phyloP scores from a whole-genome alignment of 345 rosid species.

The Combretum micranthum region DNA sequence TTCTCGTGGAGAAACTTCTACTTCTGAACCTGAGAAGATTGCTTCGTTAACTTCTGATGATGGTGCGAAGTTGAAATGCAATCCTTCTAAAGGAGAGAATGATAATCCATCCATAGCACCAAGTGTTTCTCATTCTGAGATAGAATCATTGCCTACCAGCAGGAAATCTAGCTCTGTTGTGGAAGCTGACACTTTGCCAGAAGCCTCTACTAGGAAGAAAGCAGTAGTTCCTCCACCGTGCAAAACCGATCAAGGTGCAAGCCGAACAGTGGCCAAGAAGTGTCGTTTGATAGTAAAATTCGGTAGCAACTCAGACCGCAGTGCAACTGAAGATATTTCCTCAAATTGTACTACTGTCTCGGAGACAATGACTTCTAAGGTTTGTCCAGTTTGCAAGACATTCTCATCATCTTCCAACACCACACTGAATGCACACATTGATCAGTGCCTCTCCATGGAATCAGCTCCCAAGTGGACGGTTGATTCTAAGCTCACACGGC shows the following conservation, averaged over 20 bases:
- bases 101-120: slow-evolving; percentile 49
- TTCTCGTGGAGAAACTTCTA: slow-evolving; percentile 5
- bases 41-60: slow-evolving; percentile 3
- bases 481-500: slow-evolving; percentile 50
- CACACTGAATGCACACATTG: slow-evolving; percentile 97
- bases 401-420: slow-evolving; percentile 96
- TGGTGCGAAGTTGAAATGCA: neutral
- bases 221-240: slow-evolving; percentile 19
- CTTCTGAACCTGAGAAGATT: slow-evolving; percentile 13
- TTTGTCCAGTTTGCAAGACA: slow-evolving; percentile 97
- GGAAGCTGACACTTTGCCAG: slow-evolving; percentile 23
- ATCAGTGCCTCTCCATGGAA: slow-evolving; percentile 86
- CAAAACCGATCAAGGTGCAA: slow-evolving; percentile 18
- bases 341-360: slow-evolving; percentile 50
- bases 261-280: slow-evolving; percentile 45
- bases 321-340: slow-evolving; percentile 58
- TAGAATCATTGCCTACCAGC: slow-evolving; percentile 35
- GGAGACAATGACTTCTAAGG: slow-evolving; percentile 73
- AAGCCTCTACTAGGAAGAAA: slow-evolving; percentile 23
- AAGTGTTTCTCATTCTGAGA: slow-evolving; percentile 43
- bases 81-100: slow-evolving; percentile 34
- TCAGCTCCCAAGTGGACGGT: slow-evolving; percentile 54
- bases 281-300: slow-evolving; percentile 66
- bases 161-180: slow-evolving; percentile 29
- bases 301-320: slow-evolving; percentile 52